Conservation (phyloP, 2,329 filamentous ascomycete species). For the Cladophialophora carrionii region DNA sequence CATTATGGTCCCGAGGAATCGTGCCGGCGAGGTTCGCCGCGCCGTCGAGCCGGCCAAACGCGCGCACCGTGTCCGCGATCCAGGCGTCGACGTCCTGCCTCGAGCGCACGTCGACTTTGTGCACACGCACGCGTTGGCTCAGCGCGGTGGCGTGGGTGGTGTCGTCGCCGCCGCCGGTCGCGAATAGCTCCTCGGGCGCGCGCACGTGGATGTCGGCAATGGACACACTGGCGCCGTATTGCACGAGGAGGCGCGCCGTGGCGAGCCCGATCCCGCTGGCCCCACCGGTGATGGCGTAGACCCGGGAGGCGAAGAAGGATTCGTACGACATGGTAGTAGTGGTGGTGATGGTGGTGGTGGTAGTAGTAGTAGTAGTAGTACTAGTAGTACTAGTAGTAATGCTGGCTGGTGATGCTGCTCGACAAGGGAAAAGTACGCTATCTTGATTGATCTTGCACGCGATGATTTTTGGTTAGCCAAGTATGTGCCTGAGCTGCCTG, state of each 20-base stretch:
- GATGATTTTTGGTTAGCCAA: no score
- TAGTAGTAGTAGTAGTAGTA: no score
- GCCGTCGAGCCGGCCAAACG: conserved; percentile 45
- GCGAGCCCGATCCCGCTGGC: conserved; percentile 74
- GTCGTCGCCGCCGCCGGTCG: background rate
- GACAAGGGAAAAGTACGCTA: no score
- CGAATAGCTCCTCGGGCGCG: conserved; percentile 5
- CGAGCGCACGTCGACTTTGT: conserved; percentile 42
- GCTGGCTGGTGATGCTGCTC: no score
- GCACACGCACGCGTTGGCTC: conserved; percentile 8
- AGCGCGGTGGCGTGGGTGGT: background rate
- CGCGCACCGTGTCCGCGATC: conserved; percentile 44
- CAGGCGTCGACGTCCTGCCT: conserved; percentile 40
- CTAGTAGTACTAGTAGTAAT: no score
- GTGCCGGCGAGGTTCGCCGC: conserved; percentile 48
- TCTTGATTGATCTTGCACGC: no score
- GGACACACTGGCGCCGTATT: conserved; percentile 24
- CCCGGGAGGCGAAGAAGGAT: conserved; percentile 19
- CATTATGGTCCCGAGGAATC: conserved; percentile 26
- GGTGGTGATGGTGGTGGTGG: background rate
- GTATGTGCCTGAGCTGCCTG: no score
- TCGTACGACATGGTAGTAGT: conserved; percentile 6
- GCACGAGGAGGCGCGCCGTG: conserved; percentile 57
- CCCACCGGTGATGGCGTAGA: conserved; percentile 69
- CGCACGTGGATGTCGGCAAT: conserved; percentile 23